These are phyloP conservation scores for Chlorella vulgaris DNA, from an alignment of 139 green algal genomes.

Conservation along the genomic window DNA sequence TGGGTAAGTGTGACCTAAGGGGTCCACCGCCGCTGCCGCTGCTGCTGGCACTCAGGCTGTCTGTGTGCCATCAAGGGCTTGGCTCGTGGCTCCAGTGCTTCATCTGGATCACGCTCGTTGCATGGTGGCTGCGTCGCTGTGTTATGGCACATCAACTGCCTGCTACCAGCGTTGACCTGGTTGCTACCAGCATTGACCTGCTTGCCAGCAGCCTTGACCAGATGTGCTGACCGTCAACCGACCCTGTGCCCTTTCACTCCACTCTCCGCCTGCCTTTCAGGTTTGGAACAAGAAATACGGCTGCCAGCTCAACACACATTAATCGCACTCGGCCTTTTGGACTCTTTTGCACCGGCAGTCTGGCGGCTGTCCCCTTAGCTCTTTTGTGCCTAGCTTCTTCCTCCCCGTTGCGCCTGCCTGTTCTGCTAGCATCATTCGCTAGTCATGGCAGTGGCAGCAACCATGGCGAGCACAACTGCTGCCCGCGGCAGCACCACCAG, in stretches of 20 bases:
- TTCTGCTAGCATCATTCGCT: not conserved
- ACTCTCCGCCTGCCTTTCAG: constrained; percentile 18
- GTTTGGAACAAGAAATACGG: constrained; percentile 57
- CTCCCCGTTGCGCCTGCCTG: not conserved
- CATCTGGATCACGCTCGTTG: no score
- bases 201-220: no score
- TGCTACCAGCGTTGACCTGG: no score
- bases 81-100: no score
- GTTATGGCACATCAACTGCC: no score
- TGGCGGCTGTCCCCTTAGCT: not conserved
- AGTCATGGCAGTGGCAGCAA: not conserved
- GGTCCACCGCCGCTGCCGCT: no score
- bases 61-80: no score
- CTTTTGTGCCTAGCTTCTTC: constrained; percentile 13
- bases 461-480: constrained; percentile 7
- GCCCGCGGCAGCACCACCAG: not conserved
- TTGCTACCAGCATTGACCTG: no score
- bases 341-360: constrained; percentile 42
- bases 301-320: constrained; percentile 46
- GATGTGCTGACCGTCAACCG: no score
- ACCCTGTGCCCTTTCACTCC: no score
- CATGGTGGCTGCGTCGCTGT: no score
- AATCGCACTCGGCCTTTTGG: constrained; percentile 27
- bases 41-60: not conserved
- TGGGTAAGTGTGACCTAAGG: constrained; percentile 13